Evolutionary conservation across 129 eudicot genomes (phyloP), one percentile per base, ranked within the genome.

Genomic region (Helichrysum umbraculigerum): DNA sequence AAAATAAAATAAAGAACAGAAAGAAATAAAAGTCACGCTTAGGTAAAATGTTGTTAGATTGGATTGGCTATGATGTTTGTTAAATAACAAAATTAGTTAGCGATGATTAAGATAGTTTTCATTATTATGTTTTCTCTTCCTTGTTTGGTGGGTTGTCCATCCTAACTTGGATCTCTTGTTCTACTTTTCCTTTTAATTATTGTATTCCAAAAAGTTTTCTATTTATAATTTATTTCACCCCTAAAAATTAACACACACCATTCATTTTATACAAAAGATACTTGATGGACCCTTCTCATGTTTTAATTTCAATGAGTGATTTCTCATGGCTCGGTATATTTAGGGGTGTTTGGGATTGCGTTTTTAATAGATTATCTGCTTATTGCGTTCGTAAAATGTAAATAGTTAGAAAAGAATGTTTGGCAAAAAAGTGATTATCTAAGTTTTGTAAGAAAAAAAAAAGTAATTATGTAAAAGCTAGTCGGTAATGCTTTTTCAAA

Each of bases 141-240:
- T 74, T 80, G 84, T 74, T 80, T 80, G 84, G 84, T 80, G 79
- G 66, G 17, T 74, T 80, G 84, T 80, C 84, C 76, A 75, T 57
- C 82, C 41, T 70, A 60, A 60, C 30, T 70, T 70, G 68, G 70
- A 73, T 73, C 61, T 25, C 9, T 66, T 73, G 5, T 14, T 72
- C 71, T 11, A 63, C 71, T 58, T 77, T 57, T 60, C 1, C 16
- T 70, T 19, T 19, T 42, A 70, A 30, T 78, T 71, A 70, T 70
- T 71, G 6, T 61, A 22, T 2, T 4, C 16, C 12, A 4, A 47
- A 61, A 70, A 78, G 56, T 78, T 28, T 70, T 70, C 19, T n/a
- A 25, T n/a, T 44, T 77, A 44, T 33, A 15, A n/a, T 51, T 65
- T 7, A 52, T 59, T 77, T 78, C 64, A 47, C 17, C 71, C 71